Conservation (phyloP, 2,329 filamentous ascomycete species). For the Aotearoamyces nothofagi region DNA sequence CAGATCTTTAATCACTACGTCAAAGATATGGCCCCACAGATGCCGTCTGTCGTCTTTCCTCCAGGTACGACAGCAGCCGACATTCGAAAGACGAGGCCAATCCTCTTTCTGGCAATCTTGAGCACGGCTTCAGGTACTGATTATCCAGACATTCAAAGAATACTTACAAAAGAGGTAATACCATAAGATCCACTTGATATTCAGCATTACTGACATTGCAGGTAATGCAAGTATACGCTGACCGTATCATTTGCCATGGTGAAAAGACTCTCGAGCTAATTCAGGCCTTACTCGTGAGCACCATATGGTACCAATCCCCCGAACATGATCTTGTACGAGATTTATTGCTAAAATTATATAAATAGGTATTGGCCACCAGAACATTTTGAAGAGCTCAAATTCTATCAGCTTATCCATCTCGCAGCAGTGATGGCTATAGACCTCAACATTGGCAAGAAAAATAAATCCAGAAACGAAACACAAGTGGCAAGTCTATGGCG, state of each 20-base stretch:
- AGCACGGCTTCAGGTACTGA: conserved; percentile 41
- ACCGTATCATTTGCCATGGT: conserved; percentile 29
- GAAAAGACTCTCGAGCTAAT: conserved; percentile 35
- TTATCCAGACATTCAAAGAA: conserved; percentile 25
- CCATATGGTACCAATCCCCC: conserved; percentile 30
- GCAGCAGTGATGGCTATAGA: conserved; percentile 31
- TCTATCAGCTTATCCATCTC: conserved; percentile 35
- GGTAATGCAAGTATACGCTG: conserved; percentile 30
- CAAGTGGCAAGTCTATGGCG: conserved; percentile 25
- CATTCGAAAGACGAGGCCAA: conserved; percentile 42
- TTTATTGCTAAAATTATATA: no score
- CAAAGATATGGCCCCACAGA: conserved; percentile 41
- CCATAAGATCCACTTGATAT: no score
- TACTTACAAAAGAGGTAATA: conserved; percentile 31
- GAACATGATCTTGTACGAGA: no score
- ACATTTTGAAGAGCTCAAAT: conserved; percentile 29
- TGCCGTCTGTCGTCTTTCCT: conserved; percentile 47
- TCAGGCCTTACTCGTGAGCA: conserved; percentile 31
- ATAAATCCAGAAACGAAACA: conserved; percentile 11
- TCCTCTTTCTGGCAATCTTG: conserved; percentile 57
- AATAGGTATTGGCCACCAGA: conserved; percentile 22
- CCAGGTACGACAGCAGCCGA: conserved; percentile 35
- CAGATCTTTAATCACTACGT: conserved; percentile 43
- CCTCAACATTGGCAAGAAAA: conserved; percentile 20
- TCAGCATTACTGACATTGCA: no score